Conservation (phyloP, 2,329 filamentous ascomycete genomes). For the Aspergillus ibericus region DNA sequence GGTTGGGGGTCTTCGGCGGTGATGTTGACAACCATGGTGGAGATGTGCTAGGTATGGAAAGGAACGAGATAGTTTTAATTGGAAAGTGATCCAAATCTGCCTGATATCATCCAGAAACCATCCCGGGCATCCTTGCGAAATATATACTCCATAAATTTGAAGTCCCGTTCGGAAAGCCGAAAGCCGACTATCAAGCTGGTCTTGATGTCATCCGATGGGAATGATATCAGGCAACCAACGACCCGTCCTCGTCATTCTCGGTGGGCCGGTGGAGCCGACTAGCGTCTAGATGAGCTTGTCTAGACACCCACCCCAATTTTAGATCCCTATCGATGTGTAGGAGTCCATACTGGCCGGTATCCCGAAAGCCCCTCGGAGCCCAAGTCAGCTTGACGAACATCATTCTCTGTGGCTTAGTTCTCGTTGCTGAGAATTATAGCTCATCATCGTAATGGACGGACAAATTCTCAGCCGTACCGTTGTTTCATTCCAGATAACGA, state of each 20-base stretch:
- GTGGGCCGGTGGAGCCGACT: slow-evolving; percentile 1
- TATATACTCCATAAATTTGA: not conserved
- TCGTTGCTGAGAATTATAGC: not conserved
- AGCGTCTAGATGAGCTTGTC: not conserved
- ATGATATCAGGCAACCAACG: slow-evolving; percentile 6
- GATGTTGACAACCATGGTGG: slow-evolving; percentile 4
- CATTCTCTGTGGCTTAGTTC: not conserved
- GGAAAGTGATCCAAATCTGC: not conserved
- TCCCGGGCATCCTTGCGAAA: not conserved
- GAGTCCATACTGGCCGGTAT: not conserved
- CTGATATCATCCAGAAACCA: not conserved
- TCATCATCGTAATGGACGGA: not conserved
- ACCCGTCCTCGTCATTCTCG: not conserved
- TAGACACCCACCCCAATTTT: not conserved
- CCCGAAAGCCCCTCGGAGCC: not conserved
- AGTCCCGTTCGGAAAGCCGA: not conserved
- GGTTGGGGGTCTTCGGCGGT: slow-evolving; percentile 6
- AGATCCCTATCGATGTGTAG: not conserved
- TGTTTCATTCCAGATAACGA: not conserved
- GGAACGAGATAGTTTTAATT: not conserved
- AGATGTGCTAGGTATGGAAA: not conserved
- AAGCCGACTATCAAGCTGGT: not conserved
- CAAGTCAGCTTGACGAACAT: not conserved
- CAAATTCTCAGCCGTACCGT: not conserved
- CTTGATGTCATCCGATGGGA: slow-evolving; percentile 4